phyloP scores from a whole-genome alignment of 345 rosid genomes.

The Euphorbia lathyris region DNA sequence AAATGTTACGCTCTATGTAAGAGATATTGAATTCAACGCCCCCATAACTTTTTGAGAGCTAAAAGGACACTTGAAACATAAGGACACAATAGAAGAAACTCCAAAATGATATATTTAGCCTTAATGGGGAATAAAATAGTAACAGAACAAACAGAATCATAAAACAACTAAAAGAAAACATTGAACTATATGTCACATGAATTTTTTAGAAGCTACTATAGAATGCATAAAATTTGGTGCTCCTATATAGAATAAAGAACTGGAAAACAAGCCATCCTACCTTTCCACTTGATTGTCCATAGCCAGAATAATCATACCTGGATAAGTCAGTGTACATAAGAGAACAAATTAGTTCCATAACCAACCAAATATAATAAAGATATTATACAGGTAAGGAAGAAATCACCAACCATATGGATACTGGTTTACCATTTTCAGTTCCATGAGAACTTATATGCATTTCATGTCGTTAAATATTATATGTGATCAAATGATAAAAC shows the following conservation, averaged over 20 bases:
- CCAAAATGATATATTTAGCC: neutral
- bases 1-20: neutral
- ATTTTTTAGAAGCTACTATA: constrained; percentile 1
- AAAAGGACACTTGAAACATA: neutral
- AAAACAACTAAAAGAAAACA: neutral
- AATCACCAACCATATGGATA: neutral
- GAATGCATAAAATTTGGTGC: neutral
- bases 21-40: neutral
- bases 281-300: constrained; percentile 95
- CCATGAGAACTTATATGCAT: neutral
- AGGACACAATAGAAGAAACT: neutral
- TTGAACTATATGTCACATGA: neutral
- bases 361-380: neutral
- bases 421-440: neutral
- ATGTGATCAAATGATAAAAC: neutral
- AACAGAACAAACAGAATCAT: neutral
- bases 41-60: neutral
- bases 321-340: constrained; percentile 17
- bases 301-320: constrained; percentile 97
- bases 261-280: constrained; percentile 33
- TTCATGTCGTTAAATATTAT: neutral
- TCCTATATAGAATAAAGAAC: constrained; percentile 17
- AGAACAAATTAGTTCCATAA: constrained; percentile 9
- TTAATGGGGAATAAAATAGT: neutral
- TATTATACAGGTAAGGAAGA: neutral